These are phyloP conservation scores for Poa pratensis DNA, from an alignment of 176 grass and related monocot genomes.

Conservation along the genomic window DNA sequence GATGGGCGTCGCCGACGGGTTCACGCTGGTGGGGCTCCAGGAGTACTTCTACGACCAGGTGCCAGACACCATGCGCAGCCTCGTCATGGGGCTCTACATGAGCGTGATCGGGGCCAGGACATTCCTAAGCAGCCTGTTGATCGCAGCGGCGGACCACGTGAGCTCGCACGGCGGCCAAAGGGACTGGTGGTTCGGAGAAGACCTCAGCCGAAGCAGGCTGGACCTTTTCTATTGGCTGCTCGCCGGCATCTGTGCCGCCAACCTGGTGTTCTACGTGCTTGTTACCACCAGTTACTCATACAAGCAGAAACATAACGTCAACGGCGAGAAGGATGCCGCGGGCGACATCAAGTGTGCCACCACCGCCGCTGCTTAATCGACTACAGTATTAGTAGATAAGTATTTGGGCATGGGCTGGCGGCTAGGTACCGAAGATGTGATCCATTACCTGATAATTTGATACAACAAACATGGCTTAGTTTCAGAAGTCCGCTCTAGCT, in stretches of 20 bases:
- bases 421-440: too few relatives aligned
- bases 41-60: slow-evolving; percentile 94
- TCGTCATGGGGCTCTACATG: slow-evolving; percentile 73
- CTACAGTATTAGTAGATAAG: too few relatives aligned
- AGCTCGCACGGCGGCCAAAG: slow-evolving; percentile 27
- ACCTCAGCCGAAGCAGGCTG: slow-evolving; percentile 63
- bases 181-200: slow-evolving; percentile 59
- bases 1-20: slow-evolving; percentile 70
- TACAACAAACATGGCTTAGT: too few relatives aligned
- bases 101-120: slow-evolving; percentile 67
- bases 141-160: slow-evolving; percentile 52
- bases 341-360: slow-evolving; percentile 32
- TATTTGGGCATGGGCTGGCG: too few relatives aligned
- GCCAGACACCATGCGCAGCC: slow-evolving; percentile 79
- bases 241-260: slow-evolving; percentile 40
- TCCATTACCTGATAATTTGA: too few relatives aligned
- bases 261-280: slow-evolving; percentile 55
- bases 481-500: too few relatives aligned
- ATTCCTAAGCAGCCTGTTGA: slow-evolving; percentile 67
- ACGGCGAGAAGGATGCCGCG: slow-evolving; percentile 5
- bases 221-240: slow-evolving; percentile 83
- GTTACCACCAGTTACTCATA: slow-evolving; percentile 21
- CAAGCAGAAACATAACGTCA: too few relatives aligned
- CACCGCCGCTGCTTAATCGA: background rate
- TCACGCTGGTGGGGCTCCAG: slow-evolving; percentile 75